Evolutionary conservation across 2,329 filamentous ascomycete genomes (phyloP).

Genomic region (Colletotrichum somersetense): DNA sequence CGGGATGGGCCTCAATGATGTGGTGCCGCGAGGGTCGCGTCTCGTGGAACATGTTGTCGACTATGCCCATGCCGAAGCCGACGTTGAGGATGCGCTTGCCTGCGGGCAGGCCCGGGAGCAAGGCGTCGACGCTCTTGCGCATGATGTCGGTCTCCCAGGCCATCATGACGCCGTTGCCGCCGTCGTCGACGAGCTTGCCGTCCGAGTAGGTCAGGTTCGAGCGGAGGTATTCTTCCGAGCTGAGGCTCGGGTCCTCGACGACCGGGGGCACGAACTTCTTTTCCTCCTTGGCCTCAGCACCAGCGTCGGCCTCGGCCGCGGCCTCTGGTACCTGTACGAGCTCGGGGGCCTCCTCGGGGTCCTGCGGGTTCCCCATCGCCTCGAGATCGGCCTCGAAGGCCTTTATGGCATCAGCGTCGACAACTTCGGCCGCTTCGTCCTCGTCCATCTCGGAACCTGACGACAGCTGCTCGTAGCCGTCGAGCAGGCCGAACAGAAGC

Average conservation of each 20-base stretch:
- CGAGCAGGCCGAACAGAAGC: slow-evolving; percentile 84
- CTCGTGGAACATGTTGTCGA: slow-evolving; percentile 81
- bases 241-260: slow-evolving; percentile 62
- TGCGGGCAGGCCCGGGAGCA: slow-evolving; percentile 57
- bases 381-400: slow-evolving; percentile 47
- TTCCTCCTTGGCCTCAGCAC: slow-evolving; percentile 40
- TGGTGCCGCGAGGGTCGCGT: slow-evolving; percentile 79
- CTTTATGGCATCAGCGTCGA: slow-evolving; percentile 55
- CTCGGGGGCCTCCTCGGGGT: slow-evolving; percentile 45
- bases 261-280: slow-evolving; percentile 53
- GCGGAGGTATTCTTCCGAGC: slow-evolving; percentile 76
- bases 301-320: slow-evolving; percentile 25
- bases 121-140: slow-evolving; percentile 77
- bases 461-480: slow-evolving; percentile 81
- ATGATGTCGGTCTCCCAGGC: slow-evolving; percentile 91
- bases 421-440: slow-evolving; percentile 61
- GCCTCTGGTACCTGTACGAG: slow-evolving; percentile 43
- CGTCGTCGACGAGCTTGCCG: slow-evolving; percentile 78
- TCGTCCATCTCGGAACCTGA: slow-evolving; percentile 64
- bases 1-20: slow-evolving; percentile 87
- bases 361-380: slow-evolving; percentile 46
- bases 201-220: slow-evolving; percentile 74
- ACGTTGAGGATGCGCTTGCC: slow-evolving; percentile 84
- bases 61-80: slow-evolving; percentile 91
- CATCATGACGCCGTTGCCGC: slow-evolving; percentile 93